Evolutionary conservation across 352 stramenopile genomes (phyloP), one percentile per base, ranked within the genome.

Genomic region (Globisporangium radiosum): DNA sequence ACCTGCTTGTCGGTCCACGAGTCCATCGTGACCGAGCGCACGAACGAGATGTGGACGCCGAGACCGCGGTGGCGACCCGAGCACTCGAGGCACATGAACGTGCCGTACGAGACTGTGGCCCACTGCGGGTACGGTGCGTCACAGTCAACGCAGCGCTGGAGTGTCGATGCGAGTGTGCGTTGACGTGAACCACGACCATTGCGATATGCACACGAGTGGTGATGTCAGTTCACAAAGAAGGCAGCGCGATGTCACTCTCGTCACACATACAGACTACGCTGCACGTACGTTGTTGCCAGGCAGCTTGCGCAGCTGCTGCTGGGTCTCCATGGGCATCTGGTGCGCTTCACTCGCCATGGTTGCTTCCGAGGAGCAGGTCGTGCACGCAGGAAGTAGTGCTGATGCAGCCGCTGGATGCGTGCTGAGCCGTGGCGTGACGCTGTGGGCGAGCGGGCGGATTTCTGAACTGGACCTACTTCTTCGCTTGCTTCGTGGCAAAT

Each of bases 81-180:
- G 78, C 93, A 98, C 69, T 98, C 91, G 63, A 98, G 85, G 57
- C 92, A 98, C 72, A 98, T 96, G 64, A 98, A 98, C 19, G 96
- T 95, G 54, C 94, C 94, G 72, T 97, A 98, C 15, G 92, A 97
- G 43, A 96, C 90, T 2, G 88, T 97, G 5, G 93, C 92, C 94
- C 94, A 98, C 53, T 92, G 87, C 19, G 94, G 94, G 68, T 98
- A 98, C 52, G 91, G 79, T 40, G 92, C 92, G 58, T 92, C 79
- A 57, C 94, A 98, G 76, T 98, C 94, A 54, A 98, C 97, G 67
- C 94, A 98, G 52, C 78, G 77, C 78, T 87, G 49, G 4, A 57
- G 8, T 5, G 43, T 17, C 14, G 43, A 38, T 17, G 9, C 47
- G 38, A 52, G 19, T 38, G 47, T 60, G 33, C 17, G 17, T 19